Base-by-base conservation (phyloP, 169 alveolate genomes). In the Plasmodium malariae region DNA sequence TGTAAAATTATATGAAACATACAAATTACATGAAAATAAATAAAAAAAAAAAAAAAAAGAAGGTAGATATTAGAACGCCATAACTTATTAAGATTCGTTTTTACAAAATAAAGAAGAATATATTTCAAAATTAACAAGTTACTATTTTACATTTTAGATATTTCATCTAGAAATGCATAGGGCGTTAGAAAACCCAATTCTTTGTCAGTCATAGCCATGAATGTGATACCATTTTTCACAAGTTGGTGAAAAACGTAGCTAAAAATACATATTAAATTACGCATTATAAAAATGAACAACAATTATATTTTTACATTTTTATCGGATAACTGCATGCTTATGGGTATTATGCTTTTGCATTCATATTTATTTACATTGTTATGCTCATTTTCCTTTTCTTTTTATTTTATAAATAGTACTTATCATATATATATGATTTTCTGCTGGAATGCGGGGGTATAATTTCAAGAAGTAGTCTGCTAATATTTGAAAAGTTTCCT, bases 221-320 rank as follows among this genome's bases (percentile, higher is more conserved):
- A 80, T 12, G 90, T 80, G 40, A 80, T 65, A 14, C 90, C 90
- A 80, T 80, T 80, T 80, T 80, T 80, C 71, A 80, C 67, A 34
- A 80, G 90, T 48, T 80, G 90, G 36, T 80, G 90, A 80, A 80
- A 80, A 34, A 80, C 90, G 36, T 80, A 80, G 34, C 90, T 80
- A 37, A 73, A 73, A 73, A 24, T 12, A 73, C 54, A 28, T 7
- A 36, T 32, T 17, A 3, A 30, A 30, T 34, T 34, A 30, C 1
- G 11, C 14, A 14, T 55, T 55, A 37, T 24, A 73, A 32, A 73
- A 7, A 73, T 34, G 55, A 36, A n/a, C 6, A 65, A 14, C 11
- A 0, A 26, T 34, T 9, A 34, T 36, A 65, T 65, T 65, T 32
- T 21, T 59, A 5, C 2, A 24, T 24, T 59, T n/a, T n/a, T n/a